Base-by-base conservation (phyloP, 169 alveolate species). In the Eimeria maxima region DNA sequence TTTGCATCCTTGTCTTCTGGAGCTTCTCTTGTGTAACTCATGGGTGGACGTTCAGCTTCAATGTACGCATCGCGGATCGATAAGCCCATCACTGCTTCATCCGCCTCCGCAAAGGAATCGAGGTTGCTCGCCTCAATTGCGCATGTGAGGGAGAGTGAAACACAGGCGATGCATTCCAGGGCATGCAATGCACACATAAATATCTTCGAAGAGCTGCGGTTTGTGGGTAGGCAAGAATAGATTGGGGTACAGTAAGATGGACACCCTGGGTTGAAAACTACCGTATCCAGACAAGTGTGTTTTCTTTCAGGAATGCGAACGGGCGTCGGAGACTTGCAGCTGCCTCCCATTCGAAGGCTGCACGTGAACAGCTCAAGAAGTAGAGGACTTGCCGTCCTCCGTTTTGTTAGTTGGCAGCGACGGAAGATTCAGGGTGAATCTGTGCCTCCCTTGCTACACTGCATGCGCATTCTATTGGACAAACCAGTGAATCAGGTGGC, bases 271-370 rank as follows among this genome's bases (percentile, higher is more conserved):
- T 22, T 8, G n/a, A 65, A 69, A 69, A 27, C 44, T 10, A 8
- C 57, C 1, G 47, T 29, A 4, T 81, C 16, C n/a, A n/a, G 22
- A 29, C 71, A 4, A 16, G 44, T 27, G 27, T 24, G 29, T n/a
- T 81, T 86, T 33, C 71, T 29, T 57, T 16, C 93, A 86, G 93
- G 93, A 86, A 63, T 86, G 93, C 93, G 93, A 86, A 27, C 65
- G 47, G 44, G 93, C 93, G 5, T 80, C 93, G 8, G 93, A 86
- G n/a, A 42, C 63, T 33, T 86, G 93, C 80, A 86, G 50, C 93
- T 86, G 93, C 80, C 93, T 57, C 38, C 80, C 93, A 27, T 86
- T 57, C 60, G 93, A 86, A n/a, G 63, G 93, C n/a, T 86, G 93
- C 47, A 63, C 65, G 33, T 86, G 93, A 86, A 6, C 42, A 5